Evolutionary conservation across 257 asterid species (phyloP).

Genomic region (Echites panduratus): DNA sequence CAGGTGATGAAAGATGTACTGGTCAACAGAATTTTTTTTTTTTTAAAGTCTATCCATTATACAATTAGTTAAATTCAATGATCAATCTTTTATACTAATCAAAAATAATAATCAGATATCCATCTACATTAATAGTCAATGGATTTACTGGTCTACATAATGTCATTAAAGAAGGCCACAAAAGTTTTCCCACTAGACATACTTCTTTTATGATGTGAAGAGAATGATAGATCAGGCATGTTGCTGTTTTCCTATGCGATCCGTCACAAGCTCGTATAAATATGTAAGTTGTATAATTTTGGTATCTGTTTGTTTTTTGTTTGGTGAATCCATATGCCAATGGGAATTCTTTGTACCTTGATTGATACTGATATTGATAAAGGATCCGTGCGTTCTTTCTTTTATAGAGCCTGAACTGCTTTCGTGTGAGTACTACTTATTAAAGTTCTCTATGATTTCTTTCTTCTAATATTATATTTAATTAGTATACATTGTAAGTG

Average conservation of each 20-base stretch:
- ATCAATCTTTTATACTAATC: no score
- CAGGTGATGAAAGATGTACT: constrained; percentile 75
- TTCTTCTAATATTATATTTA: neutral
- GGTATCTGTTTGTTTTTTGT: neutral
- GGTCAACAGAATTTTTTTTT: no score
- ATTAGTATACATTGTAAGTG: neutral
- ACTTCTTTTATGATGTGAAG: constrained; percentile 73
- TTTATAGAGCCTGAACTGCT: neutral
- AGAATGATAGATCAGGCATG: neutral
- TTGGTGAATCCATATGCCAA: neutral
- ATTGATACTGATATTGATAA: neutral
- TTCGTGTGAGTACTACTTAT: neutral
- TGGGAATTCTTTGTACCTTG: neutral
- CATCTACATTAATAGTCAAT: no score
- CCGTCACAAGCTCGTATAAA: no score
- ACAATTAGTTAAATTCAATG: no score
- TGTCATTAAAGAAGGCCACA: constrained; percentile 86
- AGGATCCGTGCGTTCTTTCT: neutral
- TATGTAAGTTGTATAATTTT: neutral
- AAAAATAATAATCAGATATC: no score
- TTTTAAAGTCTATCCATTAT: no score
- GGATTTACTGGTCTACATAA: constrained; percentile 61
- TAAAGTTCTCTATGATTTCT: neutral
- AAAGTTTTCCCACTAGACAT: constrained; percentile 95
- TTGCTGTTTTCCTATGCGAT: constrained; percentile 5